phyloP scores from a whole-genome alignment of 306 rosid species.

The Prunus mongolica region DNA sequence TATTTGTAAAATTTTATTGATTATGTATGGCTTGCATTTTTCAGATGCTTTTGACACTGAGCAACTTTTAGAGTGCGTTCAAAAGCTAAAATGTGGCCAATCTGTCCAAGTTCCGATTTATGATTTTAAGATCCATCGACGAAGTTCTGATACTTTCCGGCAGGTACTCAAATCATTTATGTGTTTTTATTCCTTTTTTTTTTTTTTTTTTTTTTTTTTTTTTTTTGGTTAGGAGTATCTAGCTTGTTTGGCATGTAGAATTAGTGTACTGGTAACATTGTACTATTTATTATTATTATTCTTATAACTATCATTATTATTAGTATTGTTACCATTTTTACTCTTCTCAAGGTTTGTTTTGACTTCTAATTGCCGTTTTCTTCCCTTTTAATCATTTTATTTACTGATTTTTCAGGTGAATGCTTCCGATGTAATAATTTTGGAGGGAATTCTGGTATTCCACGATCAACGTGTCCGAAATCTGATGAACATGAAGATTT shows the following conservation, averaged over 20 bases:
- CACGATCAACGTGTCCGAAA: slow-evolving; percentile 88
- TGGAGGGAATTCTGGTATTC: slow-evolving; percentile 98
- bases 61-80: slow-evolving; percentile 77
- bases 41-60: slow-evolving; percentile 93
- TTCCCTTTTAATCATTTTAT: neutral
- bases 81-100: slow-evolving; percentile 61
- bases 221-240: neutral
- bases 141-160: slow-evolving; percentile 78
- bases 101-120: slow-evolving; percentile 81
- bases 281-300: neutral
- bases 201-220: neutral
- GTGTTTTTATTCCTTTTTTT: neutral
- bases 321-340: neutral
- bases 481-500: slow-evolving; percentile 96
- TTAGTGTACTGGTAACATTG: neutral
- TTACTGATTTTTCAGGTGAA: slow-evolving; percentile 59
- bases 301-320: neutral
- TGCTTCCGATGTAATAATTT: slow-evolving; percentile 91
- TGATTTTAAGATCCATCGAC: slow-evolving; percentile 87
- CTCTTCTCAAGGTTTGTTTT: neutral
- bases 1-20: neutral
- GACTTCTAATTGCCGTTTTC: neutral
- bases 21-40: neutral
- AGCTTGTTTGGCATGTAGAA: neutral
- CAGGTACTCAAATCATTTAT: slow-evolving; percentile 44